Conservation (phyloP, 805 yeast species). For the Candida andamanensis region DNA sequence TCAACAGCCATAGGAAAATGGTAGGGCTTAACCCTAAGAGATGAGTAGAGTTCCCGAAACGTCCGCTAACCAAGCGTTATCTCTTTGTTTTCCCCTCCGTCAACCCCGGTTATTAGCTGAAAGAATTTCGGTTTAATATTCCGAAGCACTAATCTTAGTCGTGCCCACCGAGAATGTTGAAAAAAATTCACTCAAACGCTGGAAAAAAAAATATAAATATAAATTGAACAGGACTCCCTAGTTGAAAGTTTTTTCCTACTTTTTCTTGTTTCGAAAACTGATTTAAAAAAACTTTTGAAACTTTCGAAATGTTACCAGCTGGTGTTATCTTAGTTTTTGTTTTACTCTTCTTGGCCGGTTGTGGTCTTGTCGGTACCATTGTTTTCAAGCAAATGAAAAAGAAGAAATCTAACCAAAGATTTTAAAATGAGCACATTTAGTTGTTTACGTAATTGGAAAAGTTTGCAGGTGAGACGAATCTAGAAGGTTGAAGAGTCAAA, state of each 20-base stretch:
- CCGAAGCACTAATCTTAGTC: too few relatives aligned
- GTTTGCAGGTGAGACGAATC: too few relatives aligned
- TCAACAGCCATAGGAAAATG: too few relatives aligned
- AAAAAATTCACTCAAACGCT: too few relatives aligned
- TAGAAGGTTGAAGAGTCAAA: too few relatives aligned
- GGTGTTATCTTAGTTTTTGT: slow-evolving; percentile 71
- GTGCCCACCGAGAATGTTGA: too few relatives aligned
- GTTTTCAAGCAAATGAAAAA: slow-evolving; percentile 39
- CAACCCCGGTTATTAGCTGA: too few relatives aligned
- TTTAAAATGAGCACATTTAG: slow-evolving; percentile 16
- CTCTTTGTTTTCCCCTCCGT: too few relatives aligned
- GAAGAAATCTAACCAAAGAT: slow-evolving; percentile 39
- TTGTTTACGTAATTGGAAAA: slow-evolving; percentile 1
- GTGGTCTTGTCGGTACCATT: slow-evolving; percentile 32
- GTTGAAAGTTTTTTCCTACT: slow-evolving; percentile 2
- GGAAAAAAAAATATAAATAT: slow-evolving; percentile 6
- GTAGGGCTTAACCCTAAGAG: too few relatives aligned
- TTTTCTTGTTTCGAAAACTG: slow-evolving; percentile 2
- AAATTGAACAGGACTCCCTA: slow-evolving; percentile 4
- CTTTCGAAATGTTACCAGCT: slow-evolving; percentile 65
- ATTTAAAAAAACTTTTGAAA: slow-evolving; percentile 4
- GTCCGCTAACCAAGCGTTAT: too few relatives aligned
- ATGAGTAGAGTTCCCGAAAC: too few relatives aligned
- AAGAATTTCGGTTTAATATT: too few relatives aligned
- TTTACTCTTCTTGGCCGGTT: slow-evolving; percentile 46